Evolutionary conservation across 2,329 filamentous ascomycete genomes (phyloP).

Genomic region (Diaporthe eres): DNA sequence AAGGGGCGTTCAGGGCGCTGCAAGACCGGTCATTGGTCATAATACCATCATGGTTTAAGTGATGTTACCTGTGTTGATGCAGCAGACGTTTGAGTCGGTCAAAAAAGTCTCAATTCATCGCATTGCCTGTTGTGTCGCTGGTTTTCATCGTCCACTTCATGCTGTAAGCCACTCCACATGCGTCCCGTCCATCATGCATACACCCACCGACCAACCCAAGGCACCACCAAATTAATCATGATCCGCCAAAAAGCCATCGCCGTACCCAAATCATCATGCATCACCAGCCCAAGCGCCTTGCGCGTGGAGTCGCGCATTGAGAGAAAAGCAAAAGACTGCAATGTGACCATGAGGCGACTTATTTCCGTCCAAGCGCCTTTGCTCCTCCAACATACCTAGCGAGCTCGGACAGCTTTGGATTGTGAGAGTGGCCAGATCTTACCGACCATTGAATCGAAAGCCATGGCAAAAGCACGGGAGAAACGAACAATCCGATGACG

Average conservation of each 20-base stretch:
- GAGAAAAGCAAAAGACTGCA: background rate
- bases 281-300: too few relatives aligned
- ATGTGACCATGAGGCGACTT: background rate
- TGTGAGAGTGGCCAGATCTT: background rate
- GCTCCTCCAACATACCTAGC: background rate
- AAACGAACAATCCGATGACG: background rate
- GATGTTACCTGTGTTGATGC: background rate
- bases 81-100: background rate
- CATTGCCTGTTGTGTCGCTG: background rate
- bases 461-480: background rate
- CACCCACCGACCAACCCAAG: background rate
- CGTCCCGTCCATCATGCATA: background rate
- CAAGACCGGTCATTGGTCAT: background rate
- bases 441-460: background rate
- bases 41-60: background rate
- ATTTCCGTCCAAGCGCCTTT: background rate
- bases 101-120: conserved; percentile 18
- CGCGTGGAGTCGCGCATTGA: background rate
- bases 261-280: background rate
- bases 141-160: too few relatives aligned
- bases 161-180: background rate
- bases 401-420: background rate
- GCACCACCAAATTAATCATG: background rate
- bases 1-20: background rate
- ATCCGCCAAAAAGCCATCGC: background rate